These are phyloP conservation scores for Podospora anserina DNA, from an alignment of 495 filamentous ascomycete species.

Conservation along the genomic window DNA sequence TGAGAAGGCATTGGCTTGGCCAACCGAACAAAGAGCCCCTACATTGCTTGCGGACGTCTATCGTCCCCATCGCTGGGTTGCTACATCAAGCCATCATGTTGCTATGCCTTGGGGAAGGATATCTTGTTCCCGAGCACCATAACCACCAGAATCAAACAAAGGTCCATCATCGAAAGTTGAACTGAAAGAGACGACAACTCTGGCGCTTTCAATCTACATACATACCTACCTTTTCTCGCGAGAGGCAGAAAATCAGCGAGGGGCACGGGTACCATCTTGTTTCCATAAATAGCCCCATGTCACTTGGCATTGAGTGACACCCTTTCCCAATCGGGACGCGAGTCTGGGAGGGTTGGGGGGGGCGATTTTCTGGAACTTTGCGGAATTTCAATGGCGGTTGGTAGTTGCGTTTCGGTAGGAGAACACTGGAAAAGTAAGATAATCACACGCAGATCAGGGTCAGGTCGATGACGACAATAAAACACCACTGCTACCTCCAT, in stretches of 20 bases:
- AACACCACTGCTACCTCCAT: no score
- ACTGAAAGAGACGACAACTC: background rate
- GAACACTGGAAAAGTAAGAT: no score
- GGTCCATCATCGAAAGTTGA: background rate
- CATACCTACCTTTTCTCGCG: background rate
- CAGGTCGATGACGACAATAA: no score
- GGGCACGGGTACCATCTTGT: conserved; percentile 6
- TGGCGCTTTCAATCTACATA: background rate
- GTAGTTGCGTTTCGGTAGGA: no score
- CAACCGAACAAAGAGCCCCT: background rate
- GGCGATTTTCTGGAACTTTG: background rate
- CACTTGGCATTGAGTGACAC: conserved; percentile 14
- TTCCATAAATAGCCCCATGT: conserved; percentile 19
- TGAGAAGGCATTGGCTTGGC: conserved; percentile 17
- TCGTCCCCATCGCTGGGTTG: no score
- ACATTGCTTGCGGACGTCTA: background rate
- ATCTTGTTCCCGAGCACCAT: background rate
- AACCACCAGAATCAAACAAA: background rate
- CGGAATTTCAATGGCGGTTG: no score
- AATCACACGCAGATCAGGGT: no score
- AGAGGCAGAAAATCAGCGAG: conserved; percentile 3
- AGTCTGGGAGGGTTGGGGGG: background rate
- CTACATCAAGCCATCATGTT: background rate
- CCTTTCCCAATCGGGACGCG: background rate
- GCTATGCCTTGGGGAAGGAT: background rate